Evolutionary conservation across 2,329 filamentous ascomycete species (phyloP).

Genomic region (Sarocladiaceae sp.): DNA sequence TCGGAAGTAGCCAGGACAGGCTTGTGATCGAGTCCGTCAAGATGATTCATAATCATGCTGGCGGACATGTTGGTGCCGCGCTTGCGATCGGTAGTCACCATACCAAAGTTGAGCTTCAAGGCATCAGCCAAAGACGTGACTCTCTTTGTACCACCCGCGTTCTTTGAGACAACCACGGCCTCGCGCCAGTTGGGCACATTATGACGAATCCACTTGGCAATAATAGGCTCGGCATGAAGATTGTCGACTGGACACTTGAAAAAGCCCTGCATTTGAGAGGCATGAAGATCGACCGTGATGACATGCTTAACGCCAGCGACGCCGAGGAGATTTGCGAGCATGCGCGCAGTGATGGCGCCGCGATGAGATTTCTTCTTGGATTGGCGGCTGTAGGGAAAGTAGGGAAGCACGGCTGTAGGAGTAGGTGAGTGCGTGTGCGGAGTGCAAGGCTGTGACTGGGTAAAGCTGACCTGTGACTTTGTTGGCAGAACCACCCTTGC

Average conservation of each 20-base stretch:
- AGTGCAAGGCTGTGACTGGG: too few relatives aligned
- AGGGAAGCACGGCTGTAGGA: conserved; percentile 70
- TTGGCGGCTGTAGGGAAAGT: conserved; percentile 98
- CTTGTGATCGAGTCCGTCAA: conserved; percentile 52
- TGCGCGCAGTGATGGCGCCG: conserved; percentile 91
- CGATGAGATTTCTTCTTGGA: conserved; percentile 98
- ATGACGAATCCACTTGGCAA: conserved; percentile 89
- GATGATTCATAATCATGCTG: conserved; percentile 68
- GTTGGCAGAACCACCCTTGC: conserved; percentile 94
- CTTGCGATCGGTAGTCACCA: conserved; percentile 80
- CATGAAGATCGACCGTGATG: conserved; percentile 93
- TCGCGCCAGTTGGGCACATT: conserved; percentile 85
- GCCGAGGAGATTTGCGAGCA: conserved; percentile 90
- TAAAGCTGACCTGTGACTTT: conserved; percentile 76
- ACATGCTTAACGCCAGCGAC: conserved; percentile 96
- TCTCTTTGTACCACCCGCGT: conserved; percentile 92
- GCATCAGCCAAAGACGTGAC: conserved; percentile 95
- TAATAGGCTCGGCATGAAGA: conserved; percentile 88
- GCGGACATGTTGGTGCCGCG: conserved; percentile 65
- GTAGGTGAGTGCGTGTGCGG: too few relatives aligned
- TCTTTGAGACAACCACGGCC: conserved; percentile 96
- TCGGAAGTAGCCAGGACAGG: conserved; percentile 20
- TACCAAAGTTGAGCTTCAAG: conserved; percentile 93
- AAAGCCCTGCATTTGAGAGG: conserved; percentile 98
- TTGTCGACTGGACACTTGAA: conserved; percentile 98